Evolutionary conservation across 345 rosid species (phyloP).

Genomic region (Isatis tinctoria): DNA sequence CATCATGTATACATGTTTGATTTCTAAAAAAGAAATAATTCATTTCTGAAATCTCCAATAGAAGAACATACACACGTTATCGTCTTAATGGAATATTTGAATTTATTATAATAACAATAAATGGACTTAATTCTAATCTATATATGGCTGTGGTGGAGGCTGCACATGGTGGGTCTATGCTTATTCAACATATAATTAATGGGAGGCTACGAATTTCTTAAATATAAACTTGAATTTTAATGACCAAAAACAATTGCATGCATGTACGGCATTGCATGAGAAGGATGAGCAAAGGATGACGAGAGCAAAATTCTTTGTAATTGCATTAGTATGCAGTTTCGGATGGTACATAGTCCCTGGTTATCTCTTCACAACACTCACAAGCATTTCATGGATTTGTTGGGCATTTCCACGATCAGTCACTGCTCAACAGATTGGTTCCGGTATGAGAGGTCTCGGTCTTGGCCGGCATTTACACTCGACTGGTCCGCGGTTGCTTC

Average conservation of each 20-base stretch:
- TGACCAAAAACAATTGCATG: neutral
- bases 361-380: slow-evolving; percentile 69
- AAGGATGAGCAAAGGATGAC: slow-evolving; percentile 67
- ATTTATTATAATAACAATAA: neutral
- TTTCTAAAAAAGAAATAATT: neutral
- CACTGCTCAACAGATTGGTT: slow-evolving; percentile 84
- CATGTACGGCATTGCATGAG: slow-evolving; percentile 80
- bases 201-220: neutral
- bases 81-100: neutral
- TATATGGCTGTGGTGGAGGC: neutral
- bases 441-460: slow-evolving; percentile 84
- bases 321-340: slow-evolving; percentile 71
- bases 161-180: slow-evolving; percentile 26
- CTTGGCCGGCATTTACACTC: slow-evolving; percentile 74
- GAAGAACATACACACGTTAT: slow-evolving; percentile 7
- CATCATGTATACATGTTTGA: neutral
- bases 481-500: slow-evolving; percentile 84
- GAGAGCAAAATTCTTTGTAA: slow-evolving; percentile 76
- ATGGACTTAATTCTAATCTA: neutral
- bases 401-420: slow-evolving; percentile 78
- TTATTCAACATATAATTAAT: neutral
- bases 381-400: slow-evolving; percentile 84
- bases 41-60: neutral
- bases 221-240: neutral
- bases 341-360: slow-evolving; percentile 76